phyloP scores from a whole-genome alignment of 2,329 filamentous ascomycete species.

The Colletotrichum plurivorum region DNA sequence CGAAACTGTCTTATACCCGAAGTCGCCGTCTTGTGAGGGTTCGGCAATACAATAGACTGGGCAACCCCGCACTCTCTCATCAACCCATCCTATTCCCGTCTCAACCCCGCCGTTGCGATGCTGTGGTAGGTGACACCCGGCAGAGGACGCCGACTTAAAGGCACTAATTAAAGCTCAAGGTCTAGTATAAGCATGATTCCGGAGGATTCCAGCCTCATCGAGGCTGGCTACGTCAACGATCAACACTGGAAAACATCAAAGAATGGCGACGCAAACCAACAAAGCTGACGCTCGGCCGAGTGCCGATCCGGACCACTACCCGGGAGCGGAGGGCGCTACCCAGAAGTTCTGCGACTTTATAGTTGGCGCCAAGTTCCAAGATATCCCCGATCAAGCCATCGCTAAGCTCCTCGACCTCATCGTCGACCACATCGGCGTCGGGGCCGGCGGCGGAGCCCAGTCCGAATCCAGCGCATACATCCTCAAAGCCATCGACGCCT shows the following conservation, averaged over 20 bases:
- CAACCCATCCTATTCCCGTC: not conserved
- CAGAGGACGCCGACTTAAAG: not conserved
- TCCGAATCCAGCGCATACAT: constrained; percentile 45
- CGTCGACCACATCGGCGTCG: constrained; percentile 45
- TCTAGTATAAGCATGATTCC: not conserved
- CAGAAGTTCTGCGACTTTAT: constrained; percentile 18
- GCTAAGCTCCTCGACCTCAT: constrained; percentile 45
- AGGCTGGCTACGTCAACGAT: not conserved
- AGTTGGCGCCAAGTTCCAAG: not conserved
- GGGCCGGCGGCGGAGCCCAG: constrained; percentile 42
- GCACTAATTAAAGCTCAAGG: not conserved
- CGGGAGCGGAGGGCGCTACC: constrained; percentile 14
- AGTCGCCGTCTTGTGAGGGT: not conserved
- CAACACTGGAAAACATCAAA: not conserved
- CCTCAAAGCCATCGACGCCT: constrained; percentile 53
- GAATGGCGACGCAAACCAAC: not conserved
- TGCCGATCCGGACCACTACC: not conserved
- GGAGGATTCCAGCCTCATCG: too few species aligned
- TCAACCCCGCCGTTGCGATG: constrained; percentile 9
- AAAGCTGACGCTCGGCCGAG: not conserved
- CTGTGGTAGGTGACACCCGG: constrained; percentile 14
- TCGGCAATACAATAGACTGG: not conserved
- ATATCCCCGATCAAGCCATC: constrained; percentile 9
- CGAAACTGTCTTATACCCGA: not conserved
- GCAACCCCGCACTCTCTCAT: constrained; percentile 1